Conservation (phyloP, 1,284 basidiomycete genomes). For the Sanghuangporus sanghuang region DNA sequence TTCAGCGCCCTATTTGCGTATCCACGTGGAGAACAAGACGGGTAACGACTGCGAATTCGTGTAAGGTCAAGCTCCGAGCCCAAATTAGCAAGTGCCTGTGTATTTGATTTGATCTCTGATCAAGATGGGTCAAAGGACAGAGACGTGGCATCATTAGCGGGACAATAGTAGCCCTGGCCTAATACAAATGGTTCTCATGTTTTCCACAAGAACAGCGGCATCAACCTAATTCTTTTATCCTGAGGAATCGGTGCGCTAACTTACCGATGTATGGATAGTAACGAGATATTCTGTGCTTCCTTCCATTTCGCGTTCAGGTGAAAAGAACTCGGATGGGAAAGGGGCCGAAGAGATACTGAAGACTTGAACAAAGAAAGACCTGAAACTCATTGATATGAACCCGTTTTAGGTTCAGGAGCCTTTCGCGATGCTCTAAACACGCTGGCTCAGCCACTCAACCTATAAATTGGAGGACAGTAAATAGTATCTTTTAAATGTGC, state of each 20-base stretch:
- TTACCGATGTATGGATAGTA: not conserved
- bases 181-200: not conserved
- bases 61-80: not conserved
- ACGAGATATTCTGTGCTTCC: not conserved
- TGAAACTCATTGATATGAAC: not conserved
- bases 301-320: not conserved
- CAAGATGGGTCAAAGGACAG: not conserved
- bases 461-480: not conserved
- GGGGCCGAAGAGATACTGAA: not conserved
- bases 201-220: not conserved
- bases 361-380: not conserved
- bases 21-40: not conserved
- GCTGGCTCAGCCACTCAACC: not conserved
- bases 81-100: not conserved
- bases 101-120: not conserved
- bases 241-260: not conserved
- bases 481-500: not conserved
- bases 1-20: not conserved
- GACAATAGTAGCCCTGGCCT: constrained; percentile 1
- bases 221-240: not conserved
- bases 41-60: not conserved
- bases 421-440: not conserved
- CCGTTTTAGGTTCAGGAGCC: not conserved
- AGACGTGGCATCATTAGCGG: not conserved
- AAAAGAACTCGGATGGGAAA: too few species aligned